Base-by-base conservation (phyloP, 2,329 filamentous ascomycete genomes). In the Colletotrichum sojae region DNA sequence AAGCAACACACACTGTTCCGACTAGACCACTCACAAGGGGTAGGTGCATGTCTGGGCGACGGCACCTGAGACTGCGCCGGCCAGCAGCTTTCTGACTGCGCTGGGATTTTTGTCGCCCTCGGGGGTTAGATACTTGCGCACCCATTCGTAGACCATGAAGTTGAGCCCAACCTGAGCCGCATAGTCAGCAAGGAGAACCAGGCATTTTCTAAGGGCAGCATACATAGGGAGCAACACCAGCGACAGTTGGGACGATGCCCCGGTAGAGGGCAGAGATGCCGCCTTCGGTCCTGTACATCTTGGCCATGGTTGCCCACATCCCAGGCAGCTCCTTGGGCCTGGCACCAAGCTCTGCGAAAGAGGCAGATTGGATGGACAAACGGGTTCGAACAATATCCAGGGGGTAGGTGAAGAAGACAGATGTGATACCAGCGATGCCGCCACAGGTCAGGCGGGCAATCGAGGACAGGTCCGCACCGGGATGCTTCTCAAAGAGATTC, bases 21-120 rank as follows among this genome's bases (percentile, higher is more conserved):
- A 53, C 2, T 2, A 6, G n/a, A 36, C 9, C 48, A 83, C 93
- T 88, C 82, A 97, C 93, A 99, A 98, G 71, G 96, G 96, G 82
- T 99, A 99, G 77, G 96, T 99, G 86, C 93, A 97, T 2, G 95
- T 98, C 80, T 99, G 96, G 49, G 96, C 96, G 60, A 99, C 93
- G 31, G 94, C 96, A 46, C 96, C 96, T n/a, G 95, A 97, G 60
- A 98, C 89, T 15, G 96, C 96, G 66, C 96, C 96, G 4, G 96
- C 95, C 31, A 91, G 87, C 49, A 99, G 86, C 78, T 98, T 99
- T 62, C 95, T 90, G 61, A 89, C 80, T 1, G 94, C 89, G 70
- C 85, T 90, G 0, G 96, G 96, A 73, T 97, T 94, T 76, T 92
- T 88, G 71, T 97, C 91, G 52, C 96, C 96, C 59, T 97, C 94